Base-by-base conservation (phyloP, 306 rosid genomes). In the Arachis stenosperma region DNA sequence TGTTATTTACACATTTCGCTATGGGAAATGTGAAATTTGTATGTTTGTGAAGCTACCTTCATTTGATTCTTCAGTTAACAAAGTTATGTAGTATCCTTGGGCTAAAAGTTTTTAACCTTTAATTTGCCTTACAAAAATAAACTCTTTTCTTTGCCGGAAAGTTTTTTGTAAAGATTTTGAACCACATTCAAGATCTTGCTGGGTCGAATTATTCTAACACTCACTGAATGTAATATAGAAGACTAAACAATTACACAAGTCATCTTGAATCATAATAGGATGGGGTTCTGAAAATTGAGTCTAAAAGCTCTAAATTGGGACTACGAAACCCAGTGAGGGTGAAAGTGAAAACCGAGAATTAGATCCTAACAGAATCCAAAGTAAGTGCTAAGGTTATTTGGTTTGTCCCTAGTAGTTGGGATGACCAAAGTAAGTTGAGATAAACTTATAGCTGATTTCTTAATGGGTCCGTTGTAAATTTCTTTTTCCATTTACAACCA, bases 21-120 rank as follows among this genome's bases (percentile, higher is more conserved):
- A 50, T 50, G 7, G 29, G 57, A 14, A 14, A 52, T n/a, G 0
- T 52, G 57, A 7, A 44, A 54, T 33, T 78, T 46, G 58, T 69
- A 59, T 72, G 70, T 59, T 57, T 42, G 39, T 37, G 37, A 33
- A 69, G 62, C 48, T 74, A 66, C 7, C 71, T 42, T 81, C 39
- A 61, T 51, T 58, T 50, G 62, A 58, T 66, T 68, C 67, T 73
- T 76, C 48, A 54, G 57, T 68, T 37, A 63, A 58, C 13, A 40
- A 63, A 30, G 57, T 33, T 78, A 55, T 43, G 67, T 61, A 33
- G 27, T 52, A 2, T 60, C 43, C 22, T 33, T 33, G 43, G 44
- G 15, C 67, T 40, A 40, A 0, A 13, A 12, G 47, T n/a, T n/a
- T 40, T 47, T 42, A 33, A 33, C 37, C 4, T 3, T 33, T 33